Conservation (phyloP, 208 protist species). For the Acanthamoeba lenticulata region DNA sequence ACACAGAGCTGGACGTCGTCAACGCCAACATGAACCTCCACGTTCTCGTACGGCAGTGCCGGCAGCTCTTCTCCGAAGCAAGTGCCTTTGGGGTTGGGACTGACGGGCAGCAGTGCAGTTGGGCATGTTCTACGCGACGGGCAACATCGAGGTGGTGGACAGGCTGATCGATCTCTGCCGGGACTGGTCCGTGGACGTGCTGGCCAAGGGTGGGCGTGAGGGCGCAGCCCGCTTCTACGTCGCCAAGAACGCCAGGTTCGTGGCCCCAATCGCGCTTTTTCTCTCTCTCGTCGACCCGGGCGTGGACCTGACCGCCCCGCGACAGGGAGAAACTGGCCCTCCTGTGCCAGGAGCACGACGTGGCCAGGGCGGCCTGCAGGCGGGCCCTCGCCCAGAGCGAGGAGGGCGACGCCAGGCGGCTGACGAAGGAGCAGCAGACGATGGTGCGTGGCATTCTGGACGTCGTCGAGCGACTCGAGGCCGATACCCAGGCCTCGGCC, state of each 20-base stretch:
- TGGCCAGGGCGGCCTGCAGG: not conserved
- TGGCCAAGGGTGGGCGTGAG: not conserved
- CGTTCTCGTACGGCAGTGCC: not conserved
- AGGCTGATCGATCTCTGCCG: not conserved
- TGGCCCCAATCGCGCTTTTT: not conserved
- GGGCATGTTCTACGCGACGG: not conserved
- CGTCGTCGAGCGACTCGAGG: not conserved
- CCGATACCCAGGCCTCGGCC: not conserved
- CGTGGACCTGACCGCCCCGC: not conserved
- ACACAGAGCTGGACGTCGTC: not conserved
- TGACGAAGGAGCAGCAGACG: not conserved
- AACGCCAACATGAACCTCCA: constrained; percentile 21
- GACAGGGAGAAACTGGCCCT: constrained; percentile 4
- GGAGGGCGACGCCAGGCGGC: not conserved
- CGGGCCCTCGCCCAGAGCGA: not conserved
- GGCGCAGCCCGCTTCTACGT: constrained; percentile 10
- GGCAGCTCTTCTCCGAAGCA: no score
- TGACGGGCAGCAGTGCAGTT: no score
- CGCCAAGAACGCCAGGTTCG: not conserved
- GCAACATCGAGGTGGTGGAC: not conserved
- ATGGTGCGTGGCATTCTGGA: not conserved
- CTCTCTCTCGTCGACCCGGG: not conserved
- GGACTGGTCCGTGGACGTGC: constrained; percentile 25
- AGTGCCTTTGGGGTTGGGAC: no score
- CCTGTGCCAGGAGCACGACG: constrained; percentile 21